Conservation (phyloP, 208 protist genomes). For the Balamuthia mandrillaris region DNA sequence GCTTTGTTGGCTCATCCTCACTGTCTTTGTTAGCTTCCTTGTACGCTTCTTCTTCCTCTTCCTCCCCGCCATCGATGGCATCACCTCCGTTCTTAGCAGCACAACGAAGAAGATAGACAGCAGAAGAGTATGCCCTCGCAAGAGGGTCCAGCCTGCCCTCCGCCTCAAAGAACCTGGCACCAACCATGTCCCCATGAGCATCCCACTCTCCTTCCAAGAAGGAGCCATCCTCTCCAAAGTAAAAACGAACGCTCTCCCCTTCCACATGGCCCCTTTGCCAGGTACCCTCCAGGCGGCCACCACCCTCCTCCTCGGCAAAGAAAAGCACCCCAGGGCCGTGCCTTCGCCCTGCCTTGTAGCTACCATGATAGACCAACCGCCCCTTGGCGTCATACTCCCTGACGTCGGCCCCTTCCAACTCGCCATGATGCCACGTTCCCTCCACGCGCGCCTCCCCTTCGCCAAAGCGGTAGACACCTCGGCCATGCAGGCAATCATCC, state of each 20-base stretch:
- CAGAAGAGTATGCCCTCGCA: not conserved
- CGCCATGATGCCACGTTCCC: not conserved
- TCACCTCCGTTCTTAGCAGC: too few relatives aligned
- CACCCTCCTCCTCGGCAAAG: not conserved
- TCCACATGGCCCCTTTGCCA: not conserved
- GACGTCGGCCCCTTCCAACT: not conserved
- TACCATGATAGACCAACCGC: not conserved
- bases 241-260: not conserved
- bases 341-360: not conserved
- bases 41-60: not conserved
- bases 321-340: not conserved
- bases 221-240: not conserved
- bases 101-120: too few relatives aligned
- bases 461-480: too few relatives aligned
- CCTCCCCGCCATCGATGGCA: not conserved
- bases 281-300: not conserved
- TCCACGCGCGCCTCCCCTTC: not conserved
- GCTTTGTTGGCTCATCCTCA: too few relatives aligned
- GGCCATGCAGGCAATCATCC: too few relatives aligned
- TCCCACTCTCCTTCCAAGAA: not conserved
- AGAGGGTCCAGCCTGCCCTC: not conserved
- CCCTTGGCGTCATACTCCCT: not conserved
- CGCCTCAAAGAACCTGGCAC: not conserved
- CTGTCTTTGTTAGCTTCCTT: not conserved
- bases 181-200: not conserved